Conservation (phyloP, 768 basidiomycete species). For the Boletus rubroflammeus region DNA sequence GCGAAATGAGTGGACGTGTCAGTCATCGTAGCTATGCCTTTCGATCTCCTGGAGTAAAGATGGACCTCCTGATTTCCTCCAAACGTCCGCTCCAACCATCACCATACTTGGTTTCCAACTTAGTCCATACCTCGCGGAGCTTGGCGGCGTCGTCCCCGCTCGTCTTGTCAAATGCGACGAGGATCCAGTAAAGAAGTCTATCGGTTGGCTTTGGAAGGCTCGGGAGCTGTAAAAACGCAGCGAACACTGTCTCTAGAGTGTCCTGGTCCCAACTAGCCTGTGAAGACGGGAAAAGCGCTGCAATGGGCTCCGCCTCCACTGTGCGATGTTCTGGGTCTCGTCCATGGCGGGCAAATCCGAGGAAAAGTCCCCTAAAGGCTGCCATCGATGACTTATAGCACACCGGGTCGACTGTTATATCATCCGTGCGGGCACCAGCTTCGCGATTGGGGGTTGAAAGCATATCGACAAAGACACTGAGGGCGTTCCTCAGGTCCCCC, state of each 20-base stretch:
- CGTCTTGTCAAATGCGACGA: conserved; percentile 61
- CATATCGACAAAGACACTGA: conserved; percentile 68
- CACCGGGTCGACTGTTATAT: conserved; percentile 27
- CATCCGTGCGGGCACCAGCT: conserved; percentile 29
- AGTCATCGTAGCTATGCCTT: background rate
- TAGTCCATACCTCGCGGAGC: conserved; percentile 54
- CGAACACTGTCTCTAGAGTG: conserved; percentile 55
- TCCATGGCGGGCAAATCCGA: conserved; percentile 69
- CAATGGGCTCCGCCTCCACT: background rate
- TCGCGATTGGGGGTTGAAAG: conserved; percentile 43
- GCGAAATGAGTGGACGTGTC: background rate
- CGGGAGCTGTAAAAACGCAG: conserved; percentile 60
- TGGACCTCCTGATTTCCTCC: conserved; percentile 40
- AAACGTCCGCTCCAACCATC: conserved; percentile 42
- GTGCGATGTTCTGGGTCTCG: conserved; percentile 15
- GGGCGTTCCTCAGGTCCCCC: conserved; percentile 56
- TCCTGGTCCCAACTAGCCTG: conserved; percentile 48
- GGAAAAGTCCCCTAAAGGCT: conserved; percentile 69
- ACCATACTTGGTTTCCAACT: conserved; percentile 54
- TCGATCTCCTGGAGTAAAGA: conserved; percentile 25
- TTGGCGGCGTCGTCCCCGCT: conserved; percentile 47
- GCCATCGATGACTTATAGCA: conserved; percentile 44
- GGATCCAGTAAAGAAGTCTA: conserved; percentile 59
- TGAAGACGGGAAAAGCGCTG: conserved; percentile 9
- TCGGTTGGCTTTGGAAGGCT: conserved; percentile 39